phyloP scores from a whole-genome alignment of 139 green algal genomes.

The Diplosphaera chodatii region DNA sequence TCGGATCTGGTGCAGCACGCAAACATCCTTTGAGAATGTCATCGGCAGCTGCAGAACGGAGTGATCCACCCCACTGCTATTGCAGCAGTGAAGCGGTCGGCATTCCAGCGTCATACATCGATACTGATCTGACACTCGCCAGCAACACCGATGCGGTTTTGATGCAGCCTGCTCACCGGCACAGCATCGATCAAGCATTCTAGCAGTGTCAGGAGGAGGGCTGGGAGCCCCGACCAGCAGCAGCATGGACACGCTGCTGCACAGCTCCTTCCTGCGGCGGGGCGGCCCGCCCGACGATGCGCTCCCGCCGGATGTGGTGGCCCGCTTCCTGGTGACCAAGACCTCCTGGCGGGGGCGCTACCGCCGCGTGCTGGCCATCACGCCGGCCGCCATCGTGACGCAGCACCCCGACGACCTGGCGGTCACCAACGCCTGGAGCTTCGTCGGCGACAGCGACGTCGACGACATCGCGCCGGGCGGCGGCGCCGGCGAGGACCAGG shows the following conservation, averaged over 20 bases:
- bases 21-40: no score
- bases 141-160: no score
- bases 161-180: no score
- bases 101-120: no score
- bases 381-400: constrained; percentile 57
- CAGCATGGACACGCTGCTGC: constrained; percentile 20
- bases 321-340: constrained; percentile 72
- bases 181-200: no score
- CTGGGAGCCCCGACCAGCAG: no score
- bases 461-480: constrained; percentile 20
- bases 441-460: constrained; percentile 50
- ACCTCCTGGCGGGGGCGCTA: constrained; percentile 70
- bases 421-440: constrained; percentile 74
- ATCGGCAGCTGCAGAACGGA: no score
- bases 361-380: constrained; percentile 74
- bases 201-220: no score
- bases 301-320: constrained; percentile 28
- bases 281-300: not conserved
- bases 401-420: constrained; percentile 69
- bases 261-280: constrained; percentile 10
- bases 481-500: constrained; percentile 35
- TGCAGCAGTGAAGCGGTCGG: no score
- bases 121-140: no score
- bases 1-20: no score
- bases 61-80: no score